A percentile compares a stretch with the other conserved stretches of the same genome.
Evolutionary conservation across 2,329 filamentous ascomycete species (phyloP).

Genomic region (Aspergillus fumigatus): DNA sequence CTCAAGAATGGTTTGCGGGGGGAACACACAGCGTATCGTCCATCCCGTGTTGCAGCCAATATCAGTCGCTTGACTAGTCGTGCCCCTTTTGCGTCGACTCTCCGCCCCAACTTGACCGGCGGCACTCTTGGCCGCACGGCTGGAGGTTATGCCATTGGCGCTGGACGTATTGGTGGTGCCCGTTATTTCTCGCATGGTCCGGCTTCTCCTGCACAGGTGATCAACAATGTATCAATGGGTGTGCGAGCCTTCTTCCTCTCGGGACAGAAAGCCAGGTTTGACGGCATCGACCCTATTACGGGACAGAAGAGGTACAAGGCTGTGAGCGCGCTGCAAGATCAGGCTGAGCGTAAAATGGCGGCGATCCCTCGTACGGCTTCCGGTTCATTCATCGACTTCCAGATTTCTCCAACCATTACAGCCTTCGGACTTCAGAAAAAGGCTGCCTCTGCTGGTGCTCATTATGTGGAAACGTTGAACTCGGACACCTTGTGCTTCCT

Average conservation of each 20-base stretch:
- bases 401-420: slow-evolving; percentile 82
- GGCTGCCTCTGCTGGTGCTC: slow-evolving; percentile 19
- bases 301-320: slow-evolving; percentile 76
- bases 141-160: slow-evolving; percentile 77
- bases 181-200: slow-evolving; percentile 89
- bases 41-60: slow-evolving; percentile 52
- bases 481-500: slow-evolving; percentile 80
- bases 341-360: slow-evolving; percentile 64
- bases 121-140: slow-evolving; percentile 79
- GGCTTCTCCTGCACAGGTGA: slow-evolving; percentile 78
- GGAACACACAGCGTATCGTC: slow-evolving; percentile 51
- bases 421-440: slow-evolving; percentile 57
- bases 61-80: slow-evolving; percentile 64
- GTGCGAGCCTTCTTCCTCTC: slow-evolving; percentile 90
- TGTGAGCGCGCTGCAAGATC: slow-evolving; percentile 69
- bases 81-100: slow-evolving; percentile 79
- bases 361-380: slow-evolving; percentile 50
- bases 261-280: slow-evolving; percentile 81
- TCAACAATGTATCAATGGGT: slow-evolving; percentile 91
- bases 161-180: slow-evolving; percentile 64
- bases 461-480: slow-evolving; percentile 62
- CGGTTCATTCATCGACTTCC: slow-evolving; percentile 85
- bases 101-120: slow-evolving; percentile 88
- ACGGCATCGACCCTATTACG: slow-evolving; percentile 63
- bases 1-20: slow-evolving; percentile 40